Percentiles rank a stretch among this genome's conserved stretches.
phyloP scores from a whole-genome alignment of 164 flowering plant species.

The Magnolia changhungtana region DNA sequence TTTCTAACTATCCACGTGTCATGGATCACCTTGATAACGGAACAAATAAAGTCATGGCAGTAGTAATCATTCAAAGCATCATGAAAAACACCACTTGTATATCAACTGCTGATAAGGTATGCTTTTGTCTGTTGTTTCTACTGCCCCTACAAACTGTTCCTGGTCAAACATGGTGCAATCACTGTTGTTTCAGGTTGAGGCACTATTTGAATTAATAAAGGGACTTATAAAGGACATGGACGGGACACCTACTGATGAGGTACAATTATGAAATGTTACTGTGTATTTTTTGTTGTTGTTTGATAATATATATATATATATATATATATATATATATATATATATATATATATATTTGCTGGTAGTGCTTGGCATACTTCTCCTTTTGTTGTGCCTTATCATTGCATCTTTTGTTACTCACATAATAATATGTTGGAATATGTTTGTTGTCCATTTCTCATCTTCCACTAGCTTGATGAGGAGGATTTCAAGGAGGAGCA shows the following conservation, averaged over 20 bases:
- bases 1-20: constrained; percentile 91
- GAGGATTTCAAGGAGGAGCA: too few relatives aligned
- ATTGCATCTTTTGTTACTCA: too few relatives aligned
- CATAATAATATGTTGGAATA: too few relatives aligned
- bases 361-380: background rate
- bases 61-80: constrained; percentile 86
- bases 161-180: background rate
- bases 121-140: constrained; percentile 8
- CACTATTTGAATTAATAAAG: constrained; percentile 86
- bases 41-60: constrained; percentile 95
- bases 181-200: constrained; percentile 64
- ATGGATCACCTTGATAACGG: constrained; percentile 86
- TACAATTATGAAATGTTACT: constrained; percentile 14
- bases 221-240: constrained; percentile 87
- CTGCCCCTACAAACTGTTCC: background rate
- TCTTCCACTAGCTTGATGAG: too few relatives aligned
- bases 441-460: too few relatives aligned
- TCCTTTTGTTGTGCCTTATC: background rate
- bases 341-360: too few relatives aligned
- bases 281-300: background rate
- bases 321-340: too few relatives aligned
- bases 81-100: constrained; percentile 78
- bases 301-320: too few relatives aligned
- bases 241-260: constrained; percentile 70
- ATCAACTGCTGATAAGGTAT: constrained; percentile 80